These are phyloP conservation scores for Stipa capillata DNA, from an alignment of 176 grass and related monocot genomes.

Conservation along the genomic window DNA sequence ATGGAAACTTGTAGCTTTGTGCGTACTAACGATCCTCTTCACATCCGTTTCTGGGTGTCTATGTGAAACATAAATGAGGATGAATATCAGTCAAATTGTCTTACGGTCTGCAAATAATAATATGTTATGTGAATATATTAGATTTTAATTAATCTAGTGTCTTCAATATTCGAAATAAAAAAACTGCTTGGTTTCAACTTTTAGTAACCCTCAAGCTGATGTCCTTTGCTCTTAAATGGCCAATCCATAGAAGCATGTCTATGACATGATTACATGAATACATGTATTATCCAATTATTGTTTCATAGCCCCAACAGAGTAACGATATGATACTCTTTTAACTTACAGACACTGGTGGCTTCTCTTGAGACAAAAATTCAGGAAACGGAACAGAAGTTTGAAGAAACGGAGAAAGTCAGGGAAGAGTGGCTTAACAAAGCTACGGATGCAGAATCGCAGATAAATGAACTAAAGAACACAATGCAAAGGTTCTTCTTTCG, in stretches of 20 bases:
- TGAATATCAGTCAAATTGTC: not conserved
- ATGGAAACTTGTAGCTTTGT: not conserved
- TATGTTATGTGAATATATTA: not conserved
- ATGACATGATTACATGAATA: not conserved
- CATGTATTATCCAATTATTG: slow-evolving; percentile 1
- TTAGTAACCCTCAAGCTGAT: not conserved
- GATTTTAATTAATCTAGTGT: not conserved
- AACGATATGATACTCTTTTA: not conserved
- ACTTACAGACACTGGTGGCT: slow-evolving; percentile 43
- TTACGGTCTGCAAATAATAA: not conserved
- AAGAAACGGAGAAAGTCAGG: slow-evolving; percentile 52
- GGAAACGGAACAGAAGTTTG: slow-evolving; percentile 70
- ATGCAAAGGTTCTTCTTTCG: slow-evolving; percentile 66
- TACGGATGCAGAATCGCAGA: slow-evolving; percentile 49
- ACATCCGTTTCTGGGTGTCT: not conserved
- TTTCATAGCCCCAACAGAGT: not conserved
- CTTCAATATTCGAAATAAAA: not conserved
- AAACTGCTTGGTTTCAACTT: not conserved
- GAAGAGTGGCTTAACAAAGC: slow-evolving; percentile 56
- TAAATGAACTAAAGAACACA: slow-evolving; percentile 65
- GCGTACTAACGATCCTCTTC: not conserved
- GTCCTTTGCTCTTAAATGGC: not conserved
- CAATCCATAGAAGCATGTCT: not conserved
- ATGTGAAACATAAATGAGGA: not conserved
- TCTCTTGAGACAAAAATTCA: slow-evolving; percentile 80